Evolutionary conservation across 192 early-diverging fungal genomes (phyloP), one percentile per base, ranked within the genome.

Genomic region (Lunasporangiospora selenospora): DNA sequence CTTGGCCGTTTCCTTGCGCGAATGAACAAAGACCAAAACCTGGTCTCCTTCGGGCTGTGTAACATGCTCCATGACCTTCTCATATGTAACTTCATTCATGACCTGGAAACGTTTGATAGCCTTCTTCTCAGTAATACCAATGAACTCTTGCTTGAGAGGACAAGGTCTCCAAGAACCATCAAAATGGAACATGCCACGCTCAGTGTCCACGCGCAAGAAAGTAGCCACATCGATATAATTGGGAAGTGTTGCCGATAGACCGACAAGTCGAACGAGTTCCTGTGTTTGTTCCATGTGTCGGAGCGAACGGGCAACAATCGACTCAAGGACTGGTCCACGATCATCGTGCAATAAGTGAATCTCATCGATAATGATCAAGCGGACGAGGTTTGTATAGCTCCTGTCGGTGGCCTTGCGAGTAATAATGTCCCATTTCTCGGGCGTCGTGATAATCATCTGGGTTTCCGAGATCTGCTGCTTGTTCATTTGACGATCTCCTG

Each of bases 361-460:
- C 77, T 99, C 97, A 75, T 99, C 97, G 66, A 99, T 91, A 52
- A 99, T 97, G 15, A 99, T 77, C 13, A 98, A 80, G 19, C 92
- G 84, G 9, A 98, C 95, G 10, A 95, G 79, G 50, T 91, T 88
- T 30, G 93, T 95, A 80, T 96, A 95, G 52, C 89, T 92, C 53
- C 89, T 83, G 75, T 92, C 97, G 6, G 94, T 93, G 24, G 92
- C 95, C 76, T 97, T 97, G 58, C 97, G 91, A 33, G 97, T 99
- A 31, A 96, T 92, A 27, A 99, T 92, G 76, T 99, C 97, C 97
- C 97, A 99, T 70, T 99, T 99, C 75, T 99, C 97, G 9, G 97
- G 97, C 4, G 97, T 99, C 2, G 97, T 98, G 30, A 99, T 90
- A 69, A 99, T 98, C 66, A 99, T 88, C 55, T 98, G 94, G 2